phyloP scores from a whole-genome alignment of 2,329 filamentous ascomycete species.

The Shiraia bambusicola region DNA sequence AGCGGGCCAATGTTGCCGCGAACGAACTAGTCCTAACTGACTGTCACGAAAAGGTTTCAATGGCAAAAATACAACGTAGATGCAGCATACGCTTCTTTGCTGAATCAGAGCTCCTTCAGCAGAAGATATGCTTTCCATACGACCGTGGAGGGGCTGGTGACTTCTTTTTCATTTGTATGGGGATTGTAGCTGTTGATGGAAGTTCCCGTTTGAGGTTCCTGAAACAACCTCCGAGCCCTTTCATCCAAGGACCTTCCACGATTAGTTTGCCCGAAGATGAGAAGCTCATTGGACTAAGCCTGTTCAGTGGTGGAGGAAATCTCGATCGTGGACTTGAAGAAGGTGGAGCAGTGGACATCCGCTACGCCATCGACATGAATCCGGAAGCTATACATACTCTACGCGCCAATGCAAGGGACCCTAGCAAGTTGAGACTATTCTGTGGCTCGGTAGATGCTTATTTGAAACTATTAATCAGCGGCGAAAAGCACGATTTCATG shows the following conservation, averaged over 20 bases:
- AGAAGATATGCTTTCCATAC: constrained; percentile 62
- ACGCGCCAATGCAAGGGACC: constrained; percentile 61
- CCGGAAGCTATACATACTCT: constrained; percentile 69
- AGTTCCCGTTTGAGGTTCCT: constrained; percentile 9
- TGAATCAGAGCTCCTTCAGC: constrained; percentile 30
- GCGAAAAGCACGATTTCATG: constrained; percentile 45
- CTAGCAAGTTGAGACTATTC: constrained; percentile 56
- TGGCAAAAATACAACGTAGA: constrained; percentile 51
- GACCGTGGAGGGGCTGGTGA: constrained; percentile 65
- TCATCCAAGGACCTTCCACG: constrained; percentile 60
- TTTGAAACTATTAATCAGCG: constrained; percentile 58
- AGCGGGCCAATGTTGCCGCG: constrained; percentile 35
- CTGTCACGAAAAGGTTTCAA: constrained; percentile 43
- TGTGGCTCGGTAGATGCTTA: constrained; percentile 73
- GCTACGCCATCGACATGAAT: constrained; percentile 69
- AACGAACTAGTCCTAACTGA: constrained; percentile 65
- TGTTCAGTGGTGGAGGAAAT: constrained; percentile 78
- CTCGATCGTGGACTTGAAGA: constrained; percentile 77
- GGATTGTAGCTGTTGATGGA: constrained; percentile 14
- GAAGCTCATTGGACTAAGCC: constrained; percentile 57
- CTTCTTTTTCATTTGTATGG: constrained; percentile 61
- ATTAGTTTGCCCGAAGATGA: constrained; percentile 47
- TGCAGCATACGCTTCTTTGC: constrained; percentile 63
- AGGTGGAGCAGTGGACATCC: constrained; percentile 63
- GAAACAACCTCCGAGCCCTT: constrained; percentile 1